Evolutionary conservation across 768 basidiomycete species (phyloP).

Genomic region (Rhodocollybia butyracea): DNA sequence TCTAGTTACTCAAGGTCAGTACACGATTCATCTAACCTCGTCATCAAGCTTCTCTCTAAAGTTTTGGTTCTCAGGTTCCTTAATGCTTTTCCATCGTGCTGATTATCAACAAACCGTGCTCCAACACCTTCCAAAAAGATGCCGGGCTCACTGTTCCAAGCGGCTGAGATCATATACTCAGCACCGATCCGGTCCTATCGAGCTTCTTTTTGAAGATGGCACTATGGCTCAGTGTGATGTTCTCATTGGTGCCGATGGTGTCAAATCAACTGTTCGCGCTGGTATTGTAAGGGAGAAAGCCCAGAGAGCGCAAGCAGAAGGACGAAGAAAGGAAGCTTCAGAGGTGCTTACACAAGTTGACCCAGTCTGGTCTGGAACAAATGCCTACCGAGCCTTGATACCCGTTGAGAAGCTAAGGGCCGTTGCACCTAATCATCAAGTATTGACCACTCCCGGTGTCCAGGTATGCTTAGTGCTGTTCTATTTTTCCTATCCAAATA

Average conservation of each 20-base stretch:
- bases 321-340: slow-evolving; percentile 33
- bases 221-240: slow-evolving; percentile 58
- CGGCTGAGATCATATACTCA: slow-evolving; percentile 57
- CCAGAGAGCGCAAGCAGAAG: slow-evolving; percentile 29
- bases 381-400: slow-evolving; percentile 60
- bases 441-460: slow-evolving; percentile 38
- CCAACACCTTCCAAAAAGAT: slow-evolving; percentile 40
- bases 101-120: slow-evolving; percentile 65
- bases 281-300: slow-evolving; percentile 36
- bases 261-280: slow-evolving; percentile 23
- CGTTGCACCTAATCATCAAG: slow-evolving; percentile 43
- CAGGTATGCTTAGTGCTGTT: slow-evolving; percentile 33
- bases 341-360: slow-evolving; percentile 41
- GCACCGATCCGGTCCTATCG: slow-evolving; percentile 36
- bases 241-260: slow-evolving; percentile 32
- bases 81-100: slow-evolving; percentile 59
- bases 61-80: slow-evolving; percentile 33
- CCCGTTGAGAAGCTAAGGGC: slow-evolving; percentile 42
- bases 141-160: slow-evolving; percentile 50
- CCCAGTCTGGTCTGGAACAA: slow-evolving; percentile 57
- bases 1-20: slow-evolving; percentile 54
- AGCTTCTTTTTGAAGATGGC: slow-evolving; percentile 60
- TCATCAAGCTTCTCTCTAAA: background rate
- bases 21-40: slow-evolving; percentile 9
- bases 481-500: background rate